Percentiles rank a stretch among this genome's conserved stretches.
Conservation (phyloP, 495 filamentous ascomycete genomes). For the Lasiosphaeria miniovina region DNA sequence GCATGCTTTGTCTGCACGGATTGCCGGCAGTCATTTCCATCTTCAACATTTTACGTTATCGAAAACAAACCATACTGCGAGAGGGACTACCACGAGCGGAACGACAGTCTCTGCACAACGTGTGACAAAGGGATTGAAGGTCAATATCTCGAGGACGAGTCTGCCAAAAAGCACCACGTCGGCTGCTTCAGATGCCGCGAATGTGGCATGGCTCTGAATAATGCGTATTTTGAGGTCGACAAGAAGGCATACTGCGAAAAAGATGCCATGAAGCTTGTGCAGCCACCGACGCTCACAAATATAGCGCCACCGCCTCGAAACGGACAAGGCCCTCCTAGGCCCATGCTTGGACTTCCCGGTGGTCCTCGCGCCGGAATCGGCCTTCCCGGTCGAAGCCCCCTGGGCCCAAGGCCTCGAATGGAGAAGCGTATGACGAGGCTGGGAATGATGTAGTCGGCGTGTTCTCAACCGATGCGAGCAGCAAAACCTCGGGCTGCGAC, state of each 20-base stretch:
- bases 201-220: conserved; percentile 55
- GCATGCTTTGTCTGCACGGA: conserved; percentile 89
- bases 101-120: conserved; percentile 74
- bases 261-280: conserved; percentile 65
- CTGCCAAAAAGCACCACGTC: conserved; percentile 77
- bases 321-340: conserved; percentile 3
- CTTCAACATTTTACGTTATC: conserved; percentile 89
- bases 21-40: conserved; percentile 77
- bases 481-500: neutral
- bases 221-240: conserved; percentile 60
- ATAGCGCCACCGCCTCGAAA: conserved; percentile 9
- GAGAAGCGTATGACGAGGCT: conserved; percentile 81
- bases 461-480: neutral
- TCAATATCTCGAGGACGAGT: conserved; percentile 85
- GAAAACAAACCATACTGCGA: conserved; percentile 86
- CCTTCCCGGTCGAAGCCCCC: conserved; percentile 17
- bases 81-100: conserved; percentile 88
- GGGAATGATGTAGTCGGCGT: conserved; percentile 69
- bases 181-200: conserved; percentile 78
- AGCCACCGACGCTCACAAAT: conserved; percentile 25
- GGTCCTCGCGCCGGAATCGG: conserved; percentile 17
- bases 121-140: conserved; percentile 90
- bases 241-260: conserved; percentile 72
- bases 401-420: conserved; percentile 36
- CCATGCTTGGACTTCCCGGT: conserved; percentile 13